Base-by-base conservation (phyloP, 495 filamentous ascomycete species). In the Glarea lozoyensis region DNA sequence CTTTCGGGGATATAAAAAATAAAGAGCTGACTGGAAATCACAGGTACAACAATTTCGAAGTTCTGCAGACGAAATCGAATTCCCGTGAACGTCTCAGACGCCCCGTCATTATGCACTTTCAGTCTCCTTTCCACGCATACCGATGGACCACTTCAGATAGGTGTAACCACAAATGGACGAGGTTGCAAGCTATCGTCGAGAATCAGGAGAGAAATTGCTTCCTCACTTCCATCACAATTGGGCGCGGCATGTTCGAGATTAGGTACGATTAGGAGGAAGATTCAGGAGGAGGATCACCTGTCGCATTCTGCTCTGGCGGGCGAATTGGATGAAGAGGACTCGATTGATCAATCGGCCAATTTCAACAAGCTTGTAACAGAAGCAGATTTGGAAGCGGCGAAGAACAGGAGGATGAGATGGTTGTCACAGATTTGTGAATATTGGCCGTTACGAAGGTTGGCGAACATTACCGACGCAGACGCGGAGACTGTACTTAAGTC, bases 341-440 rank as follows among this genome's bases (percentile, higher is more conserved):
- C 76, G 1, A 64, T 75, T 2, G 88, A 87, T n/a, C 92, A 97
- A 58, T 76, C 70, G n/a, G 76, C 87, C 0, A 75, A 70, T 0
- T 95, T 98, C 63, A 98, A 98, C 58, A 76, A 76, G 40, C 63
- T 97, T 0, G 72, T 97, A 7, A 66, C 65, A 9, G 82, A 86
- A 37, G 73, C 75, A 42, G 87, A 90, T 52, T 60, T 71, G 3
- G 80, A 85, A 36, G 84, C 82, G 2, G 78, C 78, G 6, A 88
- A 84, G 61, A 86, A 74, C 13, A 70, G 93, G 37, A 71, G 92
- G 30, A 88, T 93, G 67, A 78, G 92, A 18, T 98, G 93, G 93
- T 64, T 98, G 2, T 77, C 82, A 13, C 92, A 98, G 58, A 89
- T 98, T 13, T 98, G 93, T 70, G 92, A 98, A 67, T 98, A 98